Evolutionary conservation across 2,329 filamentous ascomycete species (phyloP).

Genomic region (Fusarium liriodendri): DNA sequence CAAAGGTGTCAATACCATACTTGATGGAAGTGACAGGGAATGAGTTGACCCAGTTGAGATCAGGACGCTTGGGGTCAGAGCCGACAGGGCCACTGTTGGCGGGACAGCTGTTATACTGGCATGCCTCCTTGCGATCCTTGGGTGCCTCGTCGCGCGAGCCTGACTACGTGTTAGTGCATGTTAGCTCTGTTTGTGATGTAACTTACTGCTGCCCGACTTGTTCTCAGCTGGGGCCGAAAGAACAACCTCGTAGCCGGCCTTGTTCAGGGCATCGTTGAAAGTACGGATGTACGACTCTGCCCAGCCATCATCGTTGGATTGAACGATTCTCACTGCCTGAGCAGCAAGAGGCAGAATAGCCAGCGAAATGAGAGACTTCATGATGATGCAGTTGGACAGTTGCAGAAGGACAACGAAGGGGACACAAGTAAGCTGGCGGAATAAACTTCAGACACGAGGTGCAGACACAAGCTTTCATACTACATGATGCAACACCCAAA

Average conservation of each 20-base stretch:
- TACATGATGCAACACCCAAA: neutral
- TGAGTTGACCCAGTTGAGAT: slow-evolving; percentile 79
- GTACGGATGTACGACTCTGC: slow-evolving; percentile 74
- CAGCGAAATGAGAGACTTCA: slow-evolving; percentile 42
- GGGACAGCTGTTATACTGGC: slow-evolving; percentile 72
- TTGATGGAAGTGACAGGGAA: slow-evolving; percentile 74
- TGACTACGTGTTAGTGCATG: slow-evolving; percentile 44
- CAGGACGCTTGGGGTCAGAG: slow-evolving; percentile 57
- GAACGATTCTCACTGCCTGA: slow-evolving; percentile 64
- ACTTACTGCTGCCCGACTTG: slow-evolving; percentile 69
- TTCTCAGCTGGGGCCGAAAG: slow-evolving; percentile 76
- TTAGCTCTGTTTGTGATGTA: neutral
- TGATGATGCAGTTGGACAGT: slow-evolving; percentile 14
- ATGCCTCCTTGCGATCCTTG: slow-evolving; percentile 59
- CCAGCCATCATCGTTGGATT: slow-evolving; percentile 81
- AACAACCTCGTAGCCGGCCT: slow-evolving; percentile 69
- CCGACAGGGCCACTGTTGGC: slow-evolving; percentile 66
- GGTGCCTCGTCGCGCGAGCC: slow-evolving; percentile 64
- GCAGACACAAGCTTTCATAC: neutral
- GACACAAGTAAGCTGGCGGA: neutral
- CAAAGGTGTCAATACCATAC: slow-evolving; percentile 69
- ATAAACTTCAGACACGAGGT: neutral
- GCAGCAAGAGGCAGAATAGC: slow-evolving; percentile 42
- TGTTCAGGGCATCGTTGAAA: slow-evolving; percentile 66
- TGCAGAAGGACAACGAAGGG: neutral